These are phyloP conservation scores for Mycena polygramma DNA, from an alignment of 768 basidiomycete species.

Conservation along the genomic window DNA sequence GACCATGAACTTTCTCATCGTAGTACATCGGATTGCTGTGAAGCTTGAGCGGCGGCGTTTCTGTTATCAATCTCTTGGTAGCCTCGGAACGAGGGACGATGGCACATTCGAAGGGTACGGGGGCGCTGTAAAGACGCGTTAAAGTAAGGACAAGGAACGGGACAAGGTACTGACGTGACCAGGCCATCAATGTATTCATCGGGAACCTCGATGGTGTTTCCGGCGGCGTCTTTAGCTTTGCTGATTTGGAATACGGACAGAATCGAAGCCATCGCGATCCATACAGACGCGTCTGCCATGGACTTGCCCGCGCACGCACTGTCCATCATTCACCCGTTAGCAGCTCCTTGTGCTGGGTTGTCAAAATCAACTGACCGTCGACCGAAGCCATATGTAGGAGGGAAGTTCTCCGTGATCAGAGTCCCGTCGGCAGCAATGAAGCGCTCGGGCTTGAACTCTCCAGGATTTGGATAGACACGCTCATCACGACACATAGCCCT, in stretches of 20 bases:
- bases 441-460: constrained; percentile 53
- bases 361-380: constrained; percentile 27
- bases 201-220: constrained; percentile 33
- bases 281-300: constrained; percentile 41
- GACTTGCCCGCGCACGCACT: constrained; percentile 45
- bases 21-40: constrained; percentile 36
- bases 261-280: constrained; percentile 41
- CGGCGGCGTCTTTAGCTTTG: constrained; percentile 38
- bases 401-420: constrained; percentile 31
- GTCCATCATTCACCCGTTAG: neutral
- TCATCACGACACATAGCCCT: constrained; percentile 55
- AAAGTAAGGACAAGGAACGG: neutral
- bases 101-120: constrained; percentile 38
- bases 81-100: constrained; percentile 38
- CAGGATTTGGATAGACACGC: constrained; percentile 50
- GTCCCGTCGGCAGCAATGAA: constrained; percentile 44
- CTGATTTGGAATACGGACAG: constrained; percentile 42
- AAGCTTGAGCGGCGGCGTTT: constrained; percentile 31
- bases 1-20: constrained; percentile 27
- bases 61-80: constrained; percentile 29
- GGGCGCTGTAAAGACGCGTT: constrained; percentile 22
- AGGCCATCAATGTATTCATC: constrained; percentile 39
- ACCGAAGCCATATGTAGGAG: constrained; percentile 35
- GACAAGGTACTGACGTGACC: constrained; percentile 31
- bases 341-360: neutral